Conservation (phyloP, 1,284 basidiomycete genomes). For the Cutaneotrichosporon mucoides region DNA sequence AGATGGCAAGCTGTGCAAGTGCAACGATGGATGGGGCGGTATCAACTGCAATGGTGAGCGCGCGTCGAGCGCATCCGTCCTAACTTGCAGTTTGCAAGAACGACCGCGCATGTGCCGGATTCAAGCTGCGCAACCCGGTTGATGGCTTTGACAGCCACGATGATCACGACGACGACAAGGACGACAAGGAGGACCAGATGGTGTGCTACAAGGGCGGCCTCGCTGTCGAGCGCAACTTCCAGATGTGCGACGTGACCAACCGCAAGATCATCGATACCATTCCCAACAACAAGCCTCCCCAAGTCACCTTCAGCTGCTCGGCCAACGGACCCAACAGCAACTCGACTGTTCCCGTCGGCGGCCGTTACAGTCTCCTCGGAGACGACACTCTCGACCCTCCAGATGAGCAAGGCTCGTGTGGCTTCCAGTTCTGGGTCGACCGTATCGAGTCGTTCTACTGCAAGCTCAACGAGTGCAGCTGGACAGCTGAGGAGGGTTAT, state of each 20-base stretch:
- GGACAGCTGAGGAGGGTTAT: conserved; percentile 38
- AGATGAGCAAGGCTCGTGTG: conserved; percentile 57
- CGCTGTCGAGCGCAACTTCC: conserved; percentile 86
- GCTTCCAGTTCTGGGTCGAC: conserved; percentile 97
- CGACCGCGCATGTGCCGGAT: conserved; percentile 69
- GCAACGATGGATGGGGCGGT: conserved; percentile 89
- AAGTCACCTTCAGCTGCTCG: conserved; percentile 89
- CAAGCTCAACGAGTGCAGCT: conserved; percentile 58
- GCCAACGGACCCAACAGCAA: conserved; percentile 33
- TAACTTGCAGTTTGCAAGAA: conserved; percentile 68
- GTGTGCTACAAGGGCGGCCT: conserved; percentile 90
- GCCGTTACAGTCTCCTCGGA: not conserved
- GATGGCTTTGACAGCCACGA: conserved; percentile 30
- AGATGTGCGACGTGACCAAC: conserved; percentile 97
- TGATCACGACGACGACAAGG: conserved; percentile 49
- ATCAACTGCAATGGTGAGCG: conserved; percentile 89
- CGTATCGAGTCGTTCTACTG: conserved; percentile 95
- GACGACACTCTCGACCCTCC: not conserved
- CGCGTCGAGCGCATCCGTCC: not conserved
- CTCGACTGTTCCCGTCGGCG: conserved; percentile 5
- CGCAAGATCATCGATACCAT: conserved; percentile 86
- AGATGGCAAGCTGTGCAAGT: conserved; percentile 72
- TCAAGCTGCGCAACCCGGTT: conserved; percentile 57
- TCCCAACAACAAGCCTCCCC: conserved; percentile 72
- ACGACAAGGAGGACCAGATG: conserved; percentile 58